Percentiles rank a stretch among this genome's conserved stretches.
These are phyloP conservation scores for Lophium mytilinum DNA, from an alignment of 495 filamentous ascomycete genomes.

Conservation along the genomic window DNA sequence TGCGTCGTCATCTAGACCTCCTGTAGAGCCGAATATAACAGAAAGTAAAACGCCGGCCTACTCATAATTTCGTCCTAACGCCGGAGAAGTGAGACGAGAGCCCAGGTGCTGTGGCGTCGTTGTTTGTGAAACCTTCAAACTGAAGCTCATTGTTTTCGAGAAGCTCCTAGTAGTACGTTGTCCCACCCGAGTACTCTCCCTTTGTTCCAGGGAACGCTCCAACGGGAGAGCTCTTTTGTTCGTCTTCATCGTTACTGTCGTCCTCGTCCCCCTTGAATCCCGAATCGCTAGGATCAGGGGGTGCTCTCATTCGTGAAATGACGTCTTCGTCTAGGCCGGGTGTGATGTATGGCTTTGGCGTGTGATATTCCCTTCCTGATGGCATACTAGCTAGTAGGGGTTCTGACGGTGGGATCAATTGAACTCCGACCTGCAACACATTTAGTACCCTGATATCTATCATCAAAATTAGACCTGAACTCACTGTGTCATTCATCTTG, in stretches of 20 bases:
- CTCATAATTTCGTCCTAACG: no score
- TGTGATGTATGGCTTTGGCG: slow-evolving; percentile 25
- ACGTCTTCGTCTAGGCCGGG: slow-evolving; percentile 30
- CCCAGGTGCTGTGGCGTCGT: no score
- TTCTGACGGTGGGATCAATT: slow-evolving; percentile 60
- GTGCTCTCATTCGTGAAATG: slow-evolving; percentile 32
- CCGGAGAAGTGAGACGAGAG: no score
- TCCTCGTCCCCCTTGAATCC: slow-evolving; percentile 29
- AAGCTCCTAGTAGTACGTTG: slow-evolving; percentile 11
- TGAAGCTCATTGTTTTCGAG: no score
- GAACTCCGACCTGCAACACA: slow-evolving; percentile 63
- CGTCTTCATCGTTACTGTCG: slow-evolving; percentile 29
- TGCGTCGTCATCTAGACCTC: no score
- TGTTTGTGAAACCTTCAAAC: no score
- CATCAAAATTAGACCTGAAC: slow-evolving; percentile 27
- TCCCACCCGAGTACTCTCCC: slow-evolving; percentile 27
- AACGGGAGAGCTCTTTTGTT: slow-evolving; percentile 35
- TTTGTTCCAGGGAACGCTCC: slow-evolving; percentile 39
- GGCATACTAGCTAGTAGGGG: slow-evolving; percentile 69
- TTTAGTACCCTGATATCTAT: background rate
- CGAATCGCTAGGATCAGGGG: slow-evolving; percentile 29
- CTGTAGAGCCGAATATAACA: no score
- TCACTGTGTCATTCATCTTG: slow-evolving; percentile 85
- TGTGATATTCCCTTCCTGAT: slow-evolving; percentile 79
- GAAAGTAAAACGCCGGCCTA: no score